These are phyloP conservation scores for Aureobasidium melanogenum DNA, from an alignment of 2,329 filamentous ascomycete genomes.

Conservation along the genomic window DNA sequence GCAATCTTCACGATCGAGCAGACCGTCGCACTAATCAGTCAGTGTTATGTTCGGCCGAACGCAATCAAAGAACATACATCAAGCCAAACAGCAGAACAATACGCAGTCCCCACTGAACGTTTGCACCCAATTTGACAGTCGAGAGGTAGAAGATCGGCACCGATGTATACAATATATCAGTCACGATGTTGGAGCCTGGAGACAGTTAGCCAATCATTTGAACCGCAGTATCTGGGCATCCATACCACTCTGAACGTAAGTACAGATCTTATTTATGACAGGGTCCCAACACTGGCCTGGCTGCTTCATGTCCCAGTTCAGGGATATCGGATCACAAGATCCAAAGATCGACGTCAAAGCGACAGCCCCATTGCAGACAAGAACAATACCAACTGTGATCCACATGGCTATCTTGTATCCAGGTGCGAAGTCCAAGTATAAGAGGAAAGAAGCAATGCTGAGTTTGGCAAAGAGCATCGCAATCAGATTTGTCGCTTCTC, in stretches of 20 bases:
- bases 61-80: conserved; percentile 6
- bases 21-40: conserved; percentile 6
- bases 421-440: conserved; percentile 13
- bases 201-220: not conserved
- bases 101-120: conserved; percentile 13
- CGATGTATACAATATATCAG: conserved; percentile 13
- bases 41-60: not conserved
- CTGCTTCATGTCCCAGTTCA: conserved; percentile 11
- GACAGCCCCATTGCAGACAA: conserved; percentile 10
- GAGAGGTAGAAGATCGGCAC: conserved; percentile 13
- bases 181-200: conserved; percentile 14
- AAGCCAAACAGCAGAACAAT: conserved; percentile 13
- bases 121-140: conserved; percentile 12
- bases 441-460: conserved; percentile 14
- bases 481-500: conserved; percentile 10
- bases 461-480: conserved; percentile 15
- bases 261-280: conserved; percentile 7
- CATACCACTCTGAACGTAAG: conserved; percentile 10
- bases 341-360: conserved; percentile 11
- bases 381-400: conserved; percentile 10
- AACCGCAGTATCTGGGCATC: not conserved
- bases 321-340: conserved; percentile 8
- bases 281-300: conserved; percentile 12
- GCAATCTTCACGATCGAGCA: conserved; percentile 15
- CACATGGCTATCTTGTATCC: conserved; percentile 13